Conservation (phyloP, 2,329 filamentous ascomycete species). For the Zalaria sp. region DNA sequence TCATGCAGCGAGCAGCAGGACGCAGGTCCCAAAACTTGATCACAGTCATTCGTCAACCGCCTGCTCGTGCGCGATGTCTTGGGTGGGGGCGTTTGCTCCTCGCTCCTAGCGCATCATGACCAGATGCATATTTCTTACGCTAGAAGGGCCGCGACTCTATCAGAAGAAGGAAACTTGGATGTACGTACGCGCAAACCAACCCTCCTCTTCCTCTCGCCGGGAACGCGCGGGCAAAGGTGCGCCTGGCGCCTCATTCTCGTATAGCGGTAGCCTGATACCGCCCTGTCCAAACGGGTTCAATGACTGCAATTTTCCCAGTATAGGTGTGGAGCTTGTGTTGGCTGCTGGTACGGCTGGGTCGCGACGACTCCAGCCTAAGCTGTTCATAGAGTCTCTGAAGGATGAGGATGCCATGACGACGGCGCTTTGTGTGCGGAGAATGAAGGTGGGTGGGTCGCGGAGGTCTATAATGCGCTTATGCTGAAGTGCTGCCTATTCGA, state of each 20-base stretch:
- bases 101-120: neutral
- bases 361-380: conserved; percentile 83
- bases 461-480: conserved; percentile 1
- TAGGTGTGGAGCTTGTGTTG: conserved; percentile 58
- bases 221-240: conserved; percentile 74
- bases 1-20: neutral
- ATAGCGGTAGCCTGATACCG: conserved; percentile 77
- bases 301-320: conserved; percentile 69
- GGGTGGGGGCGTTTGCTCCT: neutral
- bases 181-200: conserved; percentile 85
- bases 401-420: conserved; percentile 67
- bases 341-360: conserved; percentile 63
- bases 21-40: neutral
- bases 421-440: neutral
- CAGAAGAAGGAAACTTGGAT: conserved; percentile 7
- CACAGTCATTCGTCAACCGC: neutral
- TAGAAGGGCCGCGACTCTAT: neutral
- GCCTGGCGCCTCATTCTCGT: conserved; percentile 57
- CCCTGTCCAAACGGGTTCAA: conserved; percentile 76
- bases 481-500: conserved; percentile 2
- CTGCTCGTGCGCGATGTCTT: neutral
- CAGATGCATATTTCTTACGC: conserved; percentile 9
- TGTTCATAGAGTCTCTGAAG: conserved; percentile 90
- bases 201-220: conserved; percentile 86
- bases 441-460: neutral